phyloP scores from a whole-genome alignment of 345 rosid genomes.

The Salix udensis region DNA sequence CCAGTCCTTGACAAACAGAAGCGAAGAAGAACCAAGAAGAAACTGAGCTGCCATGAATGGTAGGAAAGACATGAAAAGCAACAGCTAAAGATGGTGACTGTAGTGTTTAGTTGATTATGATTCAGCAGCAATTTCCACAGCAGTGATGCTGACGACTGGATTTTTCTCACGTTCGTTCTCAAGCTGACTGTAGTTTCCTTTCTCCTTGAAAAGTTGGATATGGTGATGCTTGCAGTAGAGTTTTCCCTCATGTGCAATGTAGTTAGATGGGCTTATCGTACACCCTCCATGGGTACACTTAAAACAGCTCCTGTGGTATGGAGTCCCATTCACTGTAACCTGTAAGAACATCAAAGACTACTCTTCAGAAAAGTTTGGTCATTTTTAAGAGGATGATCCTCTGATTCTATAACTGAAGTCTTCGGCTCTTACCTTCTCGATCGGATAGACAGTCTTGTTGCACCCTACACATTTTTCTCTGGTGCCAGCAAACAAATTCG shows the following conservation, averaged over 20 bases:
- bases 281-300: conserved; percentile 62
- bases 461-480: conserved; percentile 54
- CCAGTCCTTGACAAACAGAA: background rate
- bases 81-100: too few species aligned
- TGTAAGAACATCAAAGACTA: conserved; percentile 6
- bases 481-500: conserved; percentile 50
- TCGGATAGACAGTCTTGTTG: conserved; percentile 49
- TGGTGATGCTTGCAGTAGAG: conserved; percentile 76
- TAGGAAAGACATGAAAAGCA: background rate
- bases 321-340: conserved; percentile 53
- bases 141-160: conserved; percentile 3
- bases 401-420: background rate
- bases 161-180: conserved; percentile 35
- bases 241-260: conserved; percentile 58
- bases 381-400: background rate
- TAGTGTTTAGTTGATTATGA: background rate
- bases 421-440: conserved; percentile 42
- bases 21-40: background rate
- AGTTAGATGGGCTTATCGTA: conserved; percentile 60
- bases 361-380: background rate
- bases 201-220: conserved; percentile 56
- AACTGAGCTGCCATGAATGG: conserved; percentile 1
- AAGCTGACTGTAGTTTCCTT: conserved; percentile 67
- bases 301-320: conserved; percentile 60
- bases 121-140: conserved; percentile 34